These are phyloP conservation scores for Sextonia rubra DNA, from an alignment of 164 flowering plant genomes.

Conservation along the genomic window DNA sequence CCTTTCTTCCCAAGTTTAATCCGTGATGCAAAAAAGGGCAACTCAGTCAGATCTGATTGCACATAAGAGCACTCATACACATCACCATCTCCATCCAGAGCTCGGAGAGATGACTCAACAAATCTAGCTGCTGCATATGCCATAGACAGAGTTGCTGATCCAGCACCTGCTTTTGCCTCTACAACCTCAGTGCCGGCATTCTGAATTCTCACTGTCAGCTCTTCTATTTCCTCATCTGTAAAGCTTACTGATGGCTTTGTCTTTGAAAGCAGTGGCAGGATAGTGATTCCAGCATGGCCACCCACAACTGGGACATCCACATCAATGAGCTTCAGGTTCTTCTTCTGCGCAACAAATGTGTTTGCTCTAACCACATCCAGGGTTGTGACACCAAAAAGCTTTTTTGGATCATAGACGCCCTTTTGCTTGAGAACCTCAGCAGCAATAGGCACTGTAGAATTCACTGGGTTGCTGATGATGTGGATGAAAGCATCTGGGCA, in stretches of 20 bases:
- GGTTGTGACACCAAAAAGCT: constrained; percentile 23
- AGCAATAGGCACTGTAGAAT: constrained; percentile 50
- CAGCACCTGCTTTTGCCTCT: constrained; percentile 17
- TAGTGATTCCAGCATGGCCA: constrained; percentile 19
- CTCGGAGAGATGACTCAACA: constrained; percentile 13
- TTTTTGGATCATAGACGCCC: constrained; percentile 43
- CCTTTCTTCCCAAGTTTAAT: constrained; percentile 15
- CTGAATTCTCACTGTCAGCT: constrained; percentile 16
- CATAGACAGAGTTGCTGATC: constrained; percentile 17
- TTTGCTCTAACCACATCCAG: constrained; percentile 15
- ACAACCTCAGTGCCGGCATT: constrained; percentile 20
- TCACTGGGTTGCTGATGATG: constrained; percentile 22
- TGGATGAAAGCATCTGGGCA: constrained; percentile 16
- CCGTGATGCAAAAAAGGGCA: constrained; percentile 15
- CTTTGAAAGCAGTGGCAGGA: constrained; percentile 15
- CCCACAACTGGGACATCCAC: constrained; percentile 14
- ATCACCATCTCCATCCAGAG: constrained; percentile 12
- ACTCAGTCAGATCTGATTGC: constrained; percentile 13
- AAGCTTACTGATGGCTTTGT: constrained; percentile 11
- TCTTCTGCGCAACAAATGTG: constrained; percentile 39
- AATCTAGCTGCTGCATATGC: constrained; percentile 16
- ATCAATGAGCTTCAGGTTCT: constrained; percentile 15
- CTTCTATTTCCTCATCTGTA: constrained; percentile 12
- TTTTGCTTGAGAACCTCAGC: constrained; percentile 46
- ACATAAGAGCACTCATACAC: constrained; percentile 14